Evolutionary conservation across 208 protist genomes (phyloP).

Genomic region (Endotrypanum monterogeii): DNA sequence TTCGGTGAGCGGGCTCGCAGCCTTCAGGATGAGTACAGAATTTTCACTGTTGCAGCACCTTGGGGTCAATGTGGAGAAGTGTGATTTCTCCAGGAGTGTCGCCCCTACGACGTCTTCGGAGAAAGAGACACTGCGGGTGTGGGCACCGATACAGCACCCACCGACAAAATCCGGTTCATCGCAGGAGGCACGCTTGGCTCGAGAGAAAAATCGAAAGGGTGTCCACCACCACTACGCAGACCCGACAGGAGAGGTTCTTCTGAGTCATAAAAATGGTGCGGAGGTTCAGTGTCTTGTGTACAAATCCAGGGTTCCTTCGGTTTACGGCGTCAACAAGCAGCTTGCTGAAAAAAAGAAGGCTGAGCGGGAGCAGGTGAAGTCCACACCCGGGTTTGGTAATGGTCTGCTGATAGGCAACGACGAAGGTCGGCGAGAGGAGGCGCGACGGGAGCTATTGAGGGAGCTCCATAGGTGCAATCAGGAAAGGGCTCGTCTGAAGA

Average conservation of each 20-base stretch:
- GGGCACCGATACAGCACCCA: slow-evolving; percentile 45
- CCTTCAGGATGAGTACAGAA: slow-evolving; percentile 37
- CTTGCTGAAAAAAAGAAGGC: slow-evolving; percentile 46
- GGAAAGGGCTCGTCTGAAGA: slow-evolving; percentile 51
- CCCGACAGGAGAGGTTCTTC: slow-evolving; percentile 58
- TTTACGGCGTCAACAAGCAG: slow-evolving; percentile 65
- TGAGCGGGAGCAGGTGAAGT: slow-evolving; percentile 10
- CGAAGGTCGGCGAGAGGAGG: slow-evolving; percentile 20
- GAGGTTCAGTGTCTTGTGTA: slow-evolving; percentile 71
- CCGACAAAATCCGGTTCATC: slow-evolving; percentile 15
- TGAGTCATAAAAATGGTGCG: slow-evolving; percentile 30
- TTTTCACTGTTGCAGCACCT: slow-evolving; percentile 71
- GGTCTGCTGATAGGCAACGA: slow-evolving; percentile 13
- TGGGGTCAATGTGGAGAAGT: slow-evolving; percentile 38
- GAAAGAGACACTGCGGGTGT: slow-evolving; percentile 40
- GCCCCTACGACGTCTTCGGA: not conserved
- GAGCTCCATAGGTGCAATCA: slow-evolving; percentile 49
- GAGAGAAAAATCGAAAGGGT: slow-evolving; percentile 1
- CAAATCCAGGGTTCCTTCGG: slow-evolving; percentile 62
- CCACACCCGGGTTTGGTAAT: not conserved
- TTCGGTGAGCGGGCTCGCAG: not conserved
- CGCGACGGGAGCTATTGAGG: slow-evolving; percentile 40
- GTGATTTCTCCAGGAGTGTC: not conserved
- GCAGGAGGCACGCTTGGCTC: slow-evolving; percentile 1
- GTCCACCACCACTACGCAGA: slow-evolving; percentile 36